Evolutionary conservation across 345 rosid species (phyloP), one percentile per base, ranked within the genome.

Genomic region (Turritis glabra): DNA sequence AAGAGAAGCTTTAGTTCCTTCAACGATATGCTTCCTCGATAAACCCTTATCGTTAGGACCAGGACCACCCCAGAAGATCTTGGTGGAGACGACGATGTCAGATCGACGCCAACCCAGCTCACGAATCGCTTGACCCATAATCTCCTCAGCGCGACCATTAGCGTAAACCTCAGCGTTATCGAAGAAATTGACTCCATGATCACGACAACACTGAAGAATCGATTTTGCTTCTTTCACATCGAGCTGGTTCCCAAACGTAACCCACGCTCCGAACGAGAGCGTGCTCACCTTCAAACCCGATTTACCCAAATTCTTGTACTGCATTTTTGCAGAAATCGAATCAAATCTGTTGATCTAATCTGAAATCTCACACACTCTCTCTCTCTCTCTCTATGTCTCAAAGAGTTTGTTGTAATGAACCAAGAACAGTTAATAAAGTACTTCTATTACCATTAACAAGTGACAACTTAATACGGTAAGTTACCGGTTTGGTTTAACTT

Each of bases 161-260:
- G 97, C 97, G 62, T 95, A 95, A 62, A 95, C 99, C 85, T 95
- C 97, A 22, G 99, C 97, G 84, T 95, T 95, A 65, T 95, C 99
- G 82, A 95, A 95, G 90, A 95, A 95, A 81, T 92, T 95, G 77
- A 95, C 99, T 21, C 99, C 97, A 35, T 82, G 60, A 75, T 90
- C 97, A 2, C 95, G 82, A 85, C 98, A 90, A 77, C 99, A 95
- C 76, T 90, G 97, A 30, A 92, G 85, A 50, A 95, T 76, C 30
- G 99, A 91, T 72, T 92, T 95, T 4, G 94, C 99, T 64, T 95
- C 99, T 73, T 92, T 95, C 29, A 95, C 97, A 74, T 95, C 99
- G 6, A 95, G 88, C 81, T 95, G 97, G 77, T 95, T 95, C 22
- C 99, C 97, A 79, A 95, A 95, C 72, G 88, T 92, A 5, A 95